These are phyloP conservation scores for Magnaporthiopsis rhizophila DNA, from an alignment of 2,329 filamentous ascomycete genomes.

Conservation along the genomic window DNA sequence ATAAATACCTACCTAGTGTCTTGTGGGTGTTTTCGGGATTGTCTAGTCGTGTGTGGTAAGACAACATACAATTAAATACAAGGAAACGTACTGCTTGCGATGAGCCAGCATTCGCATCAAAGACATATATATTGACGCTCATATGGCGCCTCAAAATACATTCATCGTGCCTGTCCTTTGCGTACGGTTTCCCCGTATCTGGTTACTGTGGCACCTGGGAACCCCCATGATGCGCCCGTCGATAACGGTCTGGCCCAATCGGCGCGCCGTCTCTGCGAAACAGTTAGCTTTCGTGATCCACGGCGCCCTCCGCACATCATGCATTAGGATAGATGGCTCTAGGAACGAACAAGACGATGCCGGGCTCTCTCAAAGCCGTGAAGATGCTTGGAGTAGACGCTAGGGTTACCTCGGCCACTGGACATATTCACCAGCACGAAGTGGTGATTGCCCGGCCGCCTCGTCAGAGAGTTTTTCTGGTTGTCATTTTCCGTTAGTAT, in stretches of 20 bases:
- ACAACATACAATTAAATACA: too few species aligned
- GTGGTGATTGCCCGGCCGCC: neutral
- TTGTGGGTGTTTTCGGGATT: too few species aligned
- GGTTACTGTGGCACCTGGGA: conserved; percentile 23
- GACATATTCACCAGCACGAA: neutral
- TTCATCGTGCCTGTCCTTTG: conserved; percentile 13
- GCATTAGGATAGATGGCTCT: conserved; percentile 37
- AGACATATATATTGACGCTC: too few species aligned
- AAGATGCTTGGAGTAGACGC: conserved; percentile 28
- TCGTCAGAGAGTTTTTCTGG: neutral
- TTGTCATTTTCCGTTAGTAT: neutral
- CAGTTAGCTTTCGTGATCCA: conserved; percentile 22
- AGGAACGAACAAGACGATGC: conserved; percentile 35
- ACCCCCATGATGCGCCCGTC: conserved; percentile 8
- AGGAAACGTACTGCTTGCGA: too few species aligned
- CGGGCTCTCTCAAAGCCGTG: conserved; percentile 40
- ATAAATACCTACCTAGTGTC: too few species aligned
- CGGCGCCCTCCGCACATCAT: conserved; percentile 18
- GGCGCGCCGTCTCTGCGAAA: conserved; percentile 28
- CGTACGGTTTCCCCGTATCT: conserved; percentile 26
- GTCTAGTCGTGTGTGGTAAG: too few species aligned
- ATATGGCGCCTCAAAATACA: too few species aligned
- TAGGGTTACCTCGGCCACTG: neutral
- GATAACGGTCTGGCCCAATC: conserved; percentile 32
- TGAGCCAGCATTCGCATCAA: too few species aligned